Percentiles rank a stretch among this genome's conserved stretches.
phyloP scores from a whole-genome alignment of 306 rosid genomes.

The Vigna angularis region DNA sequence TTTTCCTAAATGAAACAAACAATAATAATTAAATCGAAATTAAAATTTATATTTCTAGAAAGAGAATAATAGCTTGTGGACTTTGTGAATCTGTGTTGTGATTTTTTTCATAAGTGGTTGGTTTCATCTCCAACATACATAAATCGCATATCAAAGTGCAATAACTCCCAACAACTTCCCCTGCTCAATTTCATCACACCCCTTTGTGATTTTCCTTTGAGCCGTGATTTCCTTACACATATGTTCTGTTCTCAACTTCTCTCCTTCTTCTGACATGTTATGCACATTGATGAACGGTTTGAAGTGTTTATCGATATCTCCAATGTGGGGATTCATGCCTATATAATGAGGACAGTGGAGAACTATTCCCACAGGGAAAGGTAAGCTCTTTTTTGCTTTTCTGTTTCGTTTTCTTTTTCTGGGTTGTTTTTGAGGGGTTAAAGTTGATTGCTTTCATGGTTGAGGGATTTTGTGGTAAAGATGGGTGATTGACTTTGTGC shows the following conservation, averaged over 20 bases:
- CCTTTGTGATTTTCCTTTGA: slow-evolving; percentile 15
- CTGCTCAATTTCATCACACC: slow-evolving; percentile 8
- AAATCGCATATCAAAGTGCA: slow-evolving; percentile 34
- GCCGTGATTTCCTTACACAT: background rate
- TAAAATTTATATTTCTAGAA: background rate
- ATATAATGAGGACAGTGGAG: slow-evolving; percentile 18
- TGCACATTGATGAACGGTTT: slow-evolving; percentile 15
- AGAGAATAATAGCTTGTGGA: background rate
- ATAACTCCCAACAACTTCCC: slow-evolving; percentile 27
- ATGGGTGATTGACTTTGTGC: slow-evolving; percentile 1
- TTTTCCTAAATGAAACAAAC: slow-evolving; percentile 18
- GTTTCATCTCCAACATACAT: slow-evolving; percentile 39
- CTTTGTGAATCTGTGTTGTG: background rate
- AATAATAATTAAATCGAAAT: slow-evolving; percentile 3
- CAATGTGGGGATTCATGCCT: slow-evolving; percentile 19
- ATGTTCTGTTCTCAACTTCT: background rate
- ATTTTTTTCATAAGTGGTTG: slow-evolving; percentile 22
- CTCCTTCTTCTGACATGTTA: slow-evolving; percentile 27
- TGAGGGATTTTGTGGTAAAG: slow-evolving; percentile 5
- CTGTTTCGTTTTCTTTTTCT: background rate
- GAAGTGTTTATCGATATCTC: slow-evolving; percentile 3
- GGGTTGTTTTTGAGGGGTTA: background rate
- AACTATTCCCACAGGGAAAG: background rate
- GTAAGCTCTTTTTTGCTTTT: background rate
- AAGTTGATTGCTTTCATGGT: slow-evolving; percentile 34